phyloP scores from a whole-genome alignment of 2,329 filamentous ascomycete genomes.

The Phialemoniopsis sp. region DNA sequence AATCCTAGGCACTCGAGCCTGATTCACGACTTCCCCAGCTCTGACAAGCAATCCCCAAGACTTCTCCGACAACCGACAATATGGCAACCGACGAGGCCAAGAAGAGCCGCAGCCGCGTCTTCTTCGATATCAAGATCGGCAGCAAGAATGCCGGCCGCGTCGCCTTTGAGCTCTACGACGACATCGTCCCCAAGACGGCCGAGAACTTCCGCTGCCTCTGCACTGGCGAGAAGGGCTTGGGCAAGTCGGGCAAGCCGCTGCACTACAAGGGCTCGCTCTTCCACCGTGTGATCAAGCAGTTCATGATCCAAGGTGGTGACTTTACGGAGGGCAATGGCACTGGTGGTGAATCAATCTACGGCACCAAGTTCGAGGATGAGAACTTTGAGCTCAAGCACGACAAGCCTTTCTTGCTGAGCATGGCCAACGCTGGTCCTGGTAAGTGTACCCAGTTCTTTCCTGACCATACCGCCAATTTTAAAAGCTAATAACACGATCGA shows the following conservation, averaged over 20 bases:
- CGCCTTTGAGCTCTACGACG: conserved; percentile 75
- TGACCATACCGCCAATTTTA: too few relatives aligned
- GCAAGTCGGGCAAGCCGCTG: conserved; percentile 77
- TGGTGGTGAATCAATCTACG: conserved; percentile 95
- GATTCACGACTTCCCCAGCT: too few relatives aligned
- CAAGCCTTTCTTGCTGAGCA: conserved; percentile 87
- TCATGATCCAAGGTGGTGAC: conserved; percentile 98
- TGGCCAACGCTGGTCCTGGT: conserved; percentile 96
- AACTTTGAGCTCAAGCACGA: conserved; percentile 92
- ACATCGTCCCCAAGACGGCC: conserved; percentile 86
- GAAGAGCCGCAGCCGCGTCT: conserved; percentile 71
- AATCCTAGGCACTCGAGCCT: too few relatives aligned
- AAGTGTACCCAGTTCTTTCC: conserved; percentile 21
- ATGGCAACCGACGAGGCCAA: conserved; percentile 39
- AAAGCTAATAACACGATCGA: not conserved
- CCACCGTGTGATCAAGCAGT: conserved; percentile 96
- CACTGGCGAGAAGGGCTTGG: conserved; percentile 88
- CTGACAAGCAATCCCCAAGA: too few relatives aligned
- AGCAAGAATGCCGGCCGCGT: conserved; percentile 70
- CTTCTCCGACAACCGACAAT: too few relatives aligned
- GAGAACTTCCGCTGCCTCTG: conserved; percentile 95
- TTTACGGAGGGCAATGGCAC: conserved; percentile 95
- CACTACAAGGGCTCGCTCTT: conserved; percentile 92
- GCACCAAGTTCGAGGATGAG: conserved; percentile 95
- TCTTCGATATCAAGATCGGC: conserved; percentile 86